Evolutionary conservation across 257 asterid species (phyloP).

Genomic region (Scutellaria baicalensis): DNA sequence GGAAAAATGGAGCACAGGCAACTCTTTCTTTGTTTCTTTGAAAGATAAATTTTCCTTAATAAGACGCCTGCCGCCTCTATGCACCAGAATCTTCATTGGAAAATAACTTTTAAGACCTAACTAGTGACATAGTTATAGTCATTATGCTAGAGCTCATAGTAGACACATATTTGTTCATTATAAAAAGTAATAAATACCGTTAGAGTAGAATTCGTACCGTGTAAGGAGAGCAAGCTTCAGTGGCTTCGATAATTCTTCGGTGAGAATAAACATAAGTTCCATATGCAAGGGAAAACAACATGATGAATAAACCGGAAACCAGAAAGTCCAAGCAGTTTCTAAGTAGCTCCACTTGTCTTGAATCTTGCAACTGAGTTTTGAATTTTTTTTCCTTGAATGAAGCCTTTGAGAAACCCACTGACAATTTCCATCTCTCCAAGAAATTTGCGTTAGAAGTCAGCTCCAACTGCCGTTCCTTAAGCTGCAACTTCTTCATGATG

Average conservation of each 20-base stretch:
- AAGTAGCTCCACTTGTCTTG: constrained; percentile 66
- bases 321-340: constrained; percentile 72
- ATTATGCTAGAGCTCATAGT: too few relatives aligned
- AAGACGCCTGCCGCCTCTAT: neutral
- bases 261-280: constrained; percentile 71
- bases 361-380: constrained; percentile 66
- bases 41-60: neutral
- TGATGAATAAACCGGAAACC: constrained; percentile 64
- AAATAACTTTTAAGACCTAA: too few relatives aligned
- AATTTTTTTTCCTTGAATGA: constrained; percentile 67
- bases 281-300: constrained; percentile 61
- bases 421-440: constrained; percentile 64
- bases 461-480: constrained; percentile 58
- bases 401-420: constrained; percentile 80
- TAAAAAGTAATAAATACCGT: neutral
- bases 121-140: too few relatives aligned
- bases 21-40: neutral
- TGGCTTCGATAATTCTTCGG: constrained; percentile 65
- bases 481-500: constrained; percentile 49
- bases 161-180: neutral
- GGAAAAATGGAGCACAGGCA: neutral
- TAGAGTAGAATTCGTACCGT: constrained; percentile 30
- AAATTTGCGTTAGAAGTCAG: constrained; percentile 49
- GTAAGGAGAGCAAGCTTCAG: constrained; percentile 61
- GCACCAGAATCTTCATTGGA: too few relatives aligned